These are phyloP conservation scores for Ustilago loliicola DNA, from an alignment of 1,284 basidiomycete genomes.

Conservation along the genomic window DNA sequence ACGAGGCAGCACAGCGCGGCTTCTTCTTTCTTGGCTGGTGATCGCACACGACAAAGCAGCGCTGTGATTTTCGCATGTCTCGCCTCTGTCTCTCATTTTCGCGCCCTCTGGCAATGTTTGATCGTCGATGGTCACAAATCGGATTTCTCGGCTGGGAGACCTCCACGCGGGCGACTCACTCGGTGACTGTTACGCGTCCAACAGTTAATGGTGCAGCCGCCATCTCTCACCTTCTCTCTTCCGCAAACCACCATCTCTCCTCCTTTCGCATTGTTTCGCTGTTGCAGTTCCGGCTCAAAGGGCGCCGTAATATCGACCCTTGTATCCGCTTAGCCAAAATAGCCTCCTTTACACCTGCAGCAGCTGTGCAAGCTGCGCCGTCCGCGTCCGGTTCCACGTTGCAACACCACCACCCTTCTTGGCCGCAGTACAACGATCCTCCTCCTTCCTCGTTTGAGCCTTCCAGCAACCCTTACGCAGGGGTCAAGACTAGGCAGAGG, in stretches of 20 bases:
- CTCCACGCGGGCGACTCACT: background rate
- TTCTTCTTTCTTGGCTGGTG: background rate
- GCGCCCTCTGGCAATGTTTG: background rate
- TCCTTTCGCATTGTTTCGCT: background rate
- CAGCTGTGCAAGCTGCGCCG: constrained; percentile 45
- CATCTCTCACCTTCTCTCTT: too few relatives aligned
- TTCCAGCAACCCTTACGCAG: background rate
- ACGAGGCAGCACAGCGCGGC: constrained; percentile 20
- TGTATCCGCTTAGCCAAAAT: constrained; percentile 23
- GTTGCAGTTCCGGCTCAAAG: constrained; percentile 28
- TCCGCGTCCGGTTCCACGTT: background rate
- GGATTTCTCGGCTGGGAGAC: background rate
- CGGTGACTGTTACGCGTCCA: background rate
- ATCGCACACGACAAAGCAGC: background rate
- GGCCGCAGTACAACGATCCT: constrained; percentile 32
- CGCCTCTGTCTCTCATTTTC: background rate
- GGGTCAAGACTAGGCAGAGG: constrained; percentile 22
- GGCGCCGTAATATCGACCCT: constrained; percentile 27
- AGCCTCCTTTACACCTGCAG: constrained; percentile 37
- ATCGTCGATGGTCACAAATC: background rate
- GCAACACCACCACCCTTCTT: constrained; percentile 15
- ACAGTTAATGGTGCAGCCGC: too few relatives aligned
- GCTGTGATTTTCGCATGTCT: background rate
- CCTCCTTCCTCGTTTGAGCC: constrained; percentile 17
- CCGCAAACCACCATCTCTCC: constrained; percentile 14